These are phyloP conservation scores for Solanum gracilifrons DNA, from an alignment of 257 asterid species.

Conservation along the genomic window DNA sequence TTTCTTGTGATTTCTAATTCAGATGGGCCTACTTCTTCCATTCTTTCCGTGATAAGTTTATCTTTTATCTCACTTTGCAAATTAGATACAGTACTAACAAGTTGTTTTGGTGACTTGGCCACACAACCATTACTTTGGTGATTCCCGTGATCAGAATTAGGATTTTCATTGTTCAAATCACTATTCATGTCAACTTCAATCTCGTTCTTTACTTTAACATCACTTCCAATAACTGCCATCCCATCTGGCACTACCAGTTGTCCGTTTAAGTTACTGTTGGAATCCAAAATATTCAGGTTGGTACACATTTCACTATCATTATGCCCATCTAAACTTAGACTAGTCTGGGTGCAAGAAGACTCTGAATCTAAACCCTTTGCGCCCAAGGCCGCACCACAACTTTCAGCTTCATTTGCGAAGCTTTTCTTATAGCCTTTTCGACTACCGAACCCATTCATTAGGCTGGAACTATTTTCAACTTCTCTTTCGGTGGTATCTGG, in stretches of 20 bases:
- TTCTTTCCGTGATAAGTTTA: conserved; percentile 17
- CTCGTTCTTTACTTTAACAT: conserved; percentile 25
- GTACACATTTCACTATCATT: conserved; percentile 35
- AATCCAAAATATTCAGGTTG: conserved; percentile 18
- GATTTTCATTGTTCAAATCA: conserved; percentile 15
- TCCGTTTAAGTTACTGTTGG: conserved; percentile 20
- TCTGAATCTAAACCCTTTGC: conserved; percentile 50
- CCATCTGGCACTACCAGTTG: conserved; percentile 19
- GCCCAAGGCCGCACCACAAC: conserved; percentile 15
- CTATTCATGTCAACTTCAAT: conserved; percentile 20
- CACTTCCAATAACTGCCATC: conserved; percentile 17
- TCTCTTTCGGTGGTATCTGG: conserved; percentile 17
- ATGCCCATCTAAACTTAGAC: conserved; percentile 34
- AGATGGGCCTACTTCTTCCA: conserved; percentile 18
- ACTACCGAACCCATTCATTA: conserved; percentile 34
- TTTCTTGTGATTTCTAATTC: conserved; percentile 32
- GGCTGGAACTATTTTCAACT: conserved; percentile 35
- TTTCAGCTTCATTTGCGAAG: conserved; percentile 20
- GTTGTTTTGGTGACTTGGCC: conserved; percentile 20
- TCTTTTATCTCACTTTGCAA: conserved; percentile 25
- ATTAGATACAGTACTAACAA: conserved; percentile 21
- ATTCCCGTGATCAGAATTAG: conserved; percentile 21
- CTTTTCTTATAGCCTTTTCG: conserved; percentile 17
- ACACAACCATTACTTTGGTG: conserved; percentile 30
- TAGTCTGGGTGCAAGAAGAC: conserved; percentile 45